Conservation (phyloP, 2,329 filamentous ascomycete species). For the Thielaviopsis ethacetica region DNA sequence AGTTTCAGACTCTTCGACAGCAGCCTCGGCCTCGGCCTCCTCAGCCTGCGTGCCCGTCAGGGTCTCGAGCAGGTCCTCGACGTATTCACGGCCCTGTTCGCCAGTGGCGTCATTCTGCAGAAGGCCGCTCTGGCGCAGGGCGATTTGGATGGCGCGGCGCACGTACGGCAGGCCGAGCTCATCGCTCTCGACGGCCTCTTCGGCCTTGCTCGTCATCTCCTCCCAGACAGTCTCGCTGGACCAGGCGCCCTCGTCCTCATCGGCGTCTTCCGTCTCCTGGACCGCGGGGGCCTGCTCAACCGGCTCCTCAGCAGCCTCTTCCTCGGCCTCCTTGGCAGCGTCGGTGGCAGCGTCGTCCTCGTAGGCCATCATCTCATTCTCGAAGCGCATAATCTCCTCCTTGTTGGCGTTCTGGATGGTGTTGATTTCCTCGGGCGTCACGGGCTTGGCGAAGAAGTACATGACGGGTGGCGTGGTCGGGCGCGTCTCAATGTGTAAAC, state of each 20-base stretch:
- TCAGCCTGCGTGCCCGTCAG: constrained; percentile 21
- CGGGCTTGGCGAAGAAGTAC: constrained; percentile 81
- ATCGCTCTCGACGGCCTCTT: constrained; percentile 41
- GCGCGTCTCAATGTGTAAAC: constrained; percentile 69
- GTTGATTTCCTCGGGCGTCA: constrained; percentile 55
- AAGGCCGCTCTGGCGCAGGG: constrained; percentile 37
- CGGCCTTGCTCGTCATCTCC: constrained; percentile 36
- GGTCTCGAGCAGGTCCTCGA: constrained; percentile 34
- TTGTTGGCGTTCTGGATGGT: constrained; percentile 54
- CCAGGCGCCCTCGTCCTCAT: constrained; percentile 11
- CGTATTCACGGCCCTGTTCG: constrained; percentile 29
- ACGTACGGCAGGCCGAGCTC: constrained; percentile 34
- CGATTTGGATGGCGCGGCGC: constrained; percentile 37
- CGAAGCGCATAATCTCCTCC: constrained; percentile 50
- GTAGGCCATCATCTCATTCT: constrained; percentile 43
- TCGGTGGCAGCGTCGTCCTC: constrained; percentile 18
- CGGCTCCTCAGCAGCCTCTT: constrained; percentile 13
- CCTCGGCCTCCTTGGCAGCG: constrained; percentile 9
- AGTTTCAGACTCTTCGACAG: constrained; percentile 7
- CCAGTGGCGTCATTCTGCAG: constrained; percentile 26
- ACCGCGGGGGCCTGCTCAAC: constrained; percentile 13
- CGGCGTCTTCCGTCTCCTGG: constrained; percentile 11
- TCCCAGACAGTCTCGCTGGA: constrained; percentile 30
- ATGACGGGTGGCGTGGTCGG: constrained; percentile 45
- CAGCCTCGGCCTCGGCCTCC: neutral